Base-by-base conservation (phyloP, 2,329 filamentous ascomycete species). In the Rhexocercosporidium sp. region DNA sequence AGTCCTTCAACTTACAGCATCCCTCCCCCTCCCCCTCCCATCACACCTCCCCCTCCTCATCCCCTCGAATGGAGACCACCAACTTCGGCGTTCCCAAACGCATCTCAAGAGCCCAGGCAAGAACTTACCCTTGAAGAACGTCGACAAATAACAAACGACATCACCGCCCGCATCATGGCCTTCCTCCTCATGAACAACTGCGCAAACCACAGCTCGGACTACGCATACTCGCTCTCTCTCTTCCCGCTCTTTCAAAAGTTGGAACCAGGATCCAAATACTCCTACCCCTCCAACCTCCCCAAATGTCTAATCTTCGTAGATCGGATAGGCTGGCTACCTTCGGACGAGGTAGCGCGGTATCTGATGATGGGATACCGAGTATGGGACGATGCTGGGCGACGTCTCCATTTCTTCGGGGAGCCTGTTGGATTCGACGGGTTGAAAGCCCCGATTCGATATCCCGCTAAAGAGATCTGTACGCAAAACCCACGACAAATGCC, bases 351-450 rank as follows among this genome's bases (percentile, higher is more conserved):
- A 41, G 16, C 31, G 6, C 34, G 54, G 14, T 59, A 59, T 59
- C 37, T 59, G 0, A 59, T 41, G 54, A 59, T 59, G 54, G 54
- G 54, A 25, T 59, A 59, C 34, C 54, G 54, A 41, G 54, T 59
- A 4, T 59, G 54, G 54, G 37, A 37, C 11, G n/a, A 39, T 12
- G 18, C 14, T 6, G 54, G 54, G 34, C 16, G 31, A 41, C 54
- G 54, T 59, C 22, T 59, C 16, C 54, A 59, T 59, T 59, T 59
- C 22, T 22, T 14, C 22, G 54, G 54, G 0, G 3, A 14, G 25
- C 54, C 54, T 18, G 3, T 41, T 8, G 54, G 54, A 7, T 59
- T 39, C 37, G 54, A 59, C 18, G 22, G 54, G 5, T 29, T 59
- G 14, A 59, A 59, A 27, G 20, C 31, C 22, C 54, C 54, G 7